Conservation (phyloP, 768 basidiomycete species). For the Lentinula guzmanii region DNA sequence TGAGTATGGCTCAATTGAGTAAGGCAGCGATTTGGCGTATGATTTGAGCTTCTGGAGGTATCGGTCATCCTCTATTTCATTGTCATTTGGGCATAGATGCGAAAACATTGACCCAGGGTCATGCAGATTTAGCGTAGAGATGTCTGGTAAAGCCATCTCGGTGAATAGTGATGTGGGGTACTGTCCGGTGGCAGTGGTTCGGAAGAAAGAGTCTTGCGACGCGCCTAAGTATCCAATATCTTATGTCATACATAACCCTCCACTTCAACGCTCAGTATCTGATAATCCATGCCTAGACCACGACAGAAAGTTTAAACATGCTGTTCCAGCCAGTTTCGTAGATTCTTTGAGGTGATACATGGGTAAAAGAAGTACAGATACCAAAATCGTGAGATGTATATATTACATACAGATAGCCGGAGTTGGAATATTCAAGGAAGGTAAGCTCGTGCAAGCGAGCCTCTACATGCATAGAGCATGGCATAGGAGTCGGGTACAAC, state of each 20-base stretch:
- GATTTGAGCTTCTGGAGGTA: conserved; percentile 54
- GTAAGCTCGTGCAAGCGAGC: neutral
- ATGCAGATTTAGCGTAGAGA: conserved; percentile 37
- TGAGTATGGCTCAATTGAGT: conserved; percentile 69
- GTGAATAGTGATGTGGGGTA: neutral
- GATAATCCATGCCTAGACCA: no score
- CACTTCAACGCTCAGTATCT: no score
- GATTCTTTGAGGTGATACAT: conserved; percentile 7
- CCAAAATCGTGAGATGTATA: neutral
- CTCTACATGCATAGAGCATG: neutral
- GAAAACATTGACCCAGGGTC: conserved; percentile 20
- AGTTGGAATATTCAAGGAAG: neutral
- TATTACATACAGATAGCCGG: neutral
- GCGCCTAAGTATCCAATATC: neutral
- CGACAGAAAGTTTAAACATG: neutral
- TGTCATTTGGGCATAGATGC: conserved; percentile 24
- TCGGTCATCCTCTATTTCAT: conserved; percentile 30
- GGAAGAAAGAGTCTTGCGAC: neutral
- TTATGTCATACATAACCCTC: neutral
- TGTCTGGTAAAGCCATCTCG: conserved; percentile 38
- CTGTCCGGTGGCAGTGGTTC: neutral
- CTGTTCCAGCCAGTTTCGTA: neutral
- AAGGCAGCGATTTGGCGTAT: conserved; percentile 66
- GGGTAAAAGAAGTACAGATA: conserved; percentile 3
- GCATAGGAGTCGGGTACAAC: neutral